phyloP scores from a whole-genome alignment of 176 grass and related monocot genomes.

The Areca catechu region DNA sequence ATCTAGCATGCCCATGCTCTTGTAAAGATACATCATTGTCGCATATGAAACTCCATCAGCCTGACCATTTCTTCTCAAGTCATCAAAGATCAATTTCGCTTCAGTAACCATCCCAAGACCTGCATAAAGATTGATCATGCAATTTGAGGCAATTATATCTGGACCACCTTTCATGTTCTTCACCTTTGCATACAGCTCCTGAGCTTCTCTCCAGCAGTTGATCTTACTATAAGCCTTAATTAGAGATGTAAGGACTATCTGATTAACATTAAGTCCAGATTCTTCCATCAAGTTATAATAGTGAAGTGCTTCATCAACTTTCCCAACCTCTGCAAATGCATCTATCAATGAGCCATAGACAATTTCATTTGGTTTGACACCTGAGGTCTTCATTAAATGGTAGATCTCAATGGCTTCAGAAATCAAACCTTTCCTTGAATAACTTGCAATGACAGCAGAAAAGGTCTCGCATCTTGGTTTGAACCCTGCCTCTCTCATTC shows the following conservation, averaged over 20 bases:
- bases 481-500: slow-evolving; percentile 57
- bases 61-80: slow-evolving; percentile 28
- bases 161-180: slow-evolving; percentile 43
- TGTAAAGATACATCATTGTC: slow-evolving; percentile 61
- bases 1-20: slow-evolving; percentile 50
- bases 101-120: slow-evolving; percentile 60
- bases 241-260: slow-evolving; percentile 45
- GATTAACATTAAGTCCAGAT: slow-evolving; percentile 40
- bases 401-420: slow-evolving; percentile 47
- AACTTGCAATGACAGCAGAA: slow-evolving; percentile 43
- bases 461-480: slow-evolving; percentile 51
- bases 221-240: slow-evolving; percentile 56
- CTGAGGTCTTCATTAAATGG: slow-evolving; percentile 45
- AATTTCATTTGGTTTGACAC: slow-evolving; percentile 47
- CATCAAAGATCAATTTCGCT: slow-evolving; percentile 51
- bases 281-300: slow-evolving; percentile 50
- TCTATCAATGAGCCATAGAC: slow-evolving; percentile 55
- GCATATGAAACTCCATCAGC: slow-evolving; percentile 49
- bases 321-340: slow-evolving; percentile 46
- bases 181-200: slow-evolving; percentile 48
- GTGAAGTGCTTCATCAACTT: slow-evolving; percentile 40
- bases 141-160: slow-evolving; percentile 59
- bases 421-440: slow-evolving; percentile 34
- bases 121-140: slow-evolving; percentile 67
- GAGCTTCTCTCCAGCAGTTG: slow-evolving; percentile 61